A percentile compares a stretch with the other conserved stretches of the same genome.
Conservation (phyloP, 495 filamentous ascomycete species). For the Letharia columbiana region DNA sequence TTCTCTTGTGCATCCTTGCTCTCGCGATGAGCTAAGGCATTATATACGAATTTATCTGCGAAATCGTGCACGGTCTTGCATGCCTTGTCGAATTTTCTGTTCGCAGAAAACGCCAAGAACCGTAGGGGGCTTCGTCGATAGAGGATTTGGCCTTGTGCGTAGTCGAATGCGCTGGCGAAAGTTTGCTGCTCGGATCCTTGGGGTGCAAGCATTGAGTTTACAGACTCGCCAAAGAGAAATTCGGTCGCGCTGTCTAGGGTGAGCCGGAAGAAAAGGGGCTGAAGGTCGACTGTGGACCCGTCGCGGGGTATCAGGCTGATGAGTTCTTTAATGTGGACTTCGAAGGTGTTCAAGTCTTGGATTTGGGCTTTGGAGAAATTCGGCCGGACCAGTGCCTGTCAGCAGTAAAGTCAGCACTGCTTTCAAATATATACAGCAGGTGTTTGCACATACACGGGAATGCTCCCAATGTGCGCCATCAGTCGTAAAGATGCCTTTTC, state of each 20-base stretch:
- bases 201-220: conserved; percentile 28
- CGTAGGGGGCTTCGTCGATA: too few relatives aligned
- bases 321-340: conserved; percentile 18
- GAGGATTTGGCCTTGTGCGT: not conserved
- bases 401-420: too few relatives aligned
- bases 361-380: conserved; percentile 31
- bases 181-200: not conserved
- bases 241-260: conserved; percentile 55
- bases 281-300: conserved; percentile 50
- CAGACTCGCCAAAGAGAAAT: conserved; percentile 52
- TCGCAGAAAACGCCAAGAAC: too few relatives aligned
- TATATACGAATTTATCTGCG: too few relatives aligned
- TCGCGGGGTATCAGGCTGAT: conserved; percentile 28
- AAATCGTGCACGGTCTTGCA: too few relatives aligned
- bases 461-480: conserved; percentile 36
- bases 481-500: conserved; percentile 35
- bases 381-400: conserved; percentile 32
- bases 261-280: conserved; percentile 54
- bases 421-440: too few relatives aligned
- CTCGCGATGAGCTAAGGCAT: too few relatives aligned
- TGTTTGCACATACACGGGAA: conserved; percentile 22
- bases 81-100: too few relatives aligned
- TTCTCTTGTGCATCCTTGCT: too few relatives aligned
- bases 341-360: conserved; percentile 27
- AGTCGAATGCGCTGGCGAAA: conserved; percentile 37